Percentiles rank a stretch among this genome's conserved stretches.
These are phyloP conservation scores for Septoria linicola DNA, from an alignment of 2,329 filamentous ascomycete species.

Conservation along the genomic window DNA sequence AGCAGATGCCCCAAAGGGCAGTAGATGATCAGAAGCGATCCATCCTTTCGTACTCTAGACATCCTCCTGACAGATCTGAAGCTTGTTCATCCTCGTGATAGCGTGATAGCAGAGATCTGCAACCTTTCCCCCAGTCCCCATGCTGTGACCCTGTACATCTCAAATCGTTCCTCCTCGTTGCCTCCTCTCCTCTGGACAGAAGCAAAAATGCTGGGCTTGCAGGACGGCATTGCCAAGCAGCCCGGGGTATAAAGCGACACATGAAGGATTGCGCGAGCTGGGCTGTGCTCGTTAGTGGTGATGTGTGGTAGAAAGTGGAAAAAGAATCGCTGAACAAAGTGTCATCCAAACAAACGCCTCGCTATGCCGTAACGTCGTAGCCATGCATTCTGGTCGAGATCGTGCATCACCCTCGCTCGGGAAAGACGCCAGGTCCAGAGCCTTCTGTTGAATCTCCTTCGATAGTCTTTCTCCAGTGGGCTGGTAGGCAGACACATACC, in stretches of 20 bases:
- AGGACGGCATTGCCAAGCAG: not conserved
- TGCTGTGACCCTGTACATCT: not conserved
- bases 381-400: constrained; percentile 16
- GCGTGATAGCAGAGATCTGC: too few species aligned
- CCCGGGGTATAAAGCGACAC: constrained; percentile 16
- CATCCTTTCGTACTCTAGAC: too few species aligned
- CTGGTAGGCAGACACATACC: constrained; percentile 90
- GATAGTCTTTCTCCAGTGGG: constrained; percentile 96
- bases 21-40: too few species aligned
- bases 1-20: not conserved
- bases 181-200: not conserved
- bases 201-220: constrained; percentile 9
- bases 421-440: constrained; percentile 24
- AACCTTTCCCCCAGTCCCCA: too few species aligned
- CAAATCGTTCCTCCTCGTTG: not conserved
- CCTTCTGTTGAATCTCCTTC: constrained; percentile 67
- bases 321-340: constrained; percentile 5
- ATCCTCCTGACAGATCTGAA: too few species aligned
- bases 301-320: not conserved
- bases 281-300: not conserved
- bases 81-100: too few species aligned
- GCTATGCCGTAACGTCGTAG: constrained; percentile 24
- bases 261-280: constrained; percentile 5
- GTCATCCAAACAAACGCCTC: constrained; percentile 11
- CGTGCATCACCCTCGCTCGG: constrained; percentile 17